These are phyloP conservation scores for Solanum virginianum DNA, from an alignment of 257 asterid species.

Conservation along the genomic window DNA sequence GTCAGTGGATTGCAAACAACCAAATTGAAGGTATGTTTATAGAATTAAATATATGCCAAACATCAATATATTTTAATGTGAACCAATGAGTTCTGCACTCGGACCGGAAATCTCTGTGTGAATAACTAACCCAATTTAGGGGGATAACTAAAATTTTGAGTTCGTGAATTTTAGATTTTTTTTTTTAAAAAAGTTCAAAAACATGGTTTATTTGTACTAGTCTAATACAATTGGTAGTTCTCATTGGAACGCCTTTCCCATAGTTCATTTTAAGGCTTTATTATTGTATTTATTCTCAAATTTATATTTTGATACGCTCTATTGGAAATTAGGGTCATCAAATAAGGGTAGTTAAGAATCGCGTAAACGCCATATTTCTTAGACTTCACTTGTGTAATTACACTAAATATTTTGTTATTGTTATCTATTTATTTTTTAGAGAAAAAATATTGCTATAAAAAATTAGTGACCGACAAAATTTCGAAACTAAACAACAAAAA, in stretches of 20 bases:
- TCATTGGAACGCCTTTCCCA: neutral
- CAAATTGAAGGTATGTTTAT: neutral
- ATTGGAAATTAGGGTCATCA: neutral
- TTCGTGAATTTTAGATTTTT: neutral
- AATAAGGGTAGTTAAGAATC: neutral
- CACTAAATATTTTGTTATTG: too few species aligned
- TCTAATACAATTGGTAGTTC: neutral
- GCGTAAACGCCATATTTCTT: neutral
- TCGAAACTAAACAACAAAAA: too few species aligned
- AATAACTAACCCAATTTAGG: neutral
- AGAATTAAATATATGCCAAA: neutral
- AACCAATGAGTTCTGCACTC: neutral
- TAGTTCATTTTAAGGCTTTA: neutral
- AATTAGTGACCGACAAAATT: too few species aligned
- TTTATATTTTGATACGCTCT: neutral
- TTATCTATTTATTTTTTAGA: too few species aligned
- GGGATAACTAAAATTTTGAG: neutral
- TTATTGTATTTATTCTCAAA: neutral
- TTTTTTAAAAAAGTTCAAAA: too few species aligned
- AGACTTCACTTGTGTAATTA: neutral
- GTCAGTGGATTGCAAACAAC: neutral
- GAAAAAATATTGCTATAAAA: too few species aligned
- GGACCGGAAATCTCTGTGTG: neutral
- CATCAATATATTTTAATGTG: neutral
- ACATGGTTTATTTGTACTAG: neutral